Conservation (phyloP, 2,329 filamentous ascomycete species). For the Fusarium robinianum region DNA sequence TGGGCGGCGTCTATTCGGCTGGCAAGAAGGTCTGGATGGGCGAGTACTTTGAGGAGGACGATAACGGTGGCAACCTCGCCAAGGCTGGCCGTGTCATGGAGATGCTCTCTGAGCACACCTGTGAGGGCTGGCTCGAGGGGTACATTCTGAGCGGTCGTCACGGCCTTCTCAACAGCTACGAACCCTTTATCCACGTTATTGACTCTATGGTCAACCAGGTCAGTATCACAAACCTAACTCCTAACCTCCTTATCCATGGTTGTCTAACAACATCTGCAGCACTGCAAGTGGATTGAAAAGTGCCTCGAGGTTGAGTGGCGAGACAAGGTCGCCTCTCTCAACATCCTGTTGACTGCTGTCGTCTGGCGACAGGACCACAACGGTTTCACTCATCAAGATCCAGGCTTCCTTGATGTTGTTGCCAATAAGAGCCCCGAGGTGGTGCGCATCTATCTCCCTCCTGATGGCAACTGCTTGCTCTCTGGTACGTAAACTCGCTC, state of each 20-base stretch:
- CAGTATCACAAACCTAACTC: constrained; percentile 16
- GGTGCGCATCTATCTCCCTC: constrained; percentile 79
- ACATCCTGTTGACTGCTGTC: constrained; percentile 77
- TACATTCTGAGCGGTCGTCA: constrained; percentile 77
- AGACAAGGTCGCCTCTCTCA: constrained; percentile 72
- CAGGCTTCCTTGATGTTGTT: constrained; percentile 78
- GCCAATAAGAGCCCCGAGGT: constrained; percentile 81
- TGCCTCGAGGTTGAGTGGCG: constrained; percentile 80
- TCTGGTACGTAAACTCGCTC: constrained; percentile 47
- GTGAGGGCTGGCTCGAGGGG: constrained; percentile 80
- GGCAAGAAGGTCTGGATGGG: constrained; percentile 82
- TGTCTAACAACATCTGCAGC: constrained; percentile 45
- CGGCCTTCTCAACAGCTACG: constrained; percentile 78
- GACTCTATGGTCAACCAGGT: constrained; percentile 83
- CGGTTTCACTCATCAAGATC: constrained; percentile 81
- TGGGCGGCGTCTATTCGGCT: constrained; percentile 70
- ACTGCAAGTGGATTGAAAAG: constrained; percentile 86
- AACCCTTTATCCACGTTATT: constrained; percentile 82
- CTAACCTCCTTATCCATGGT: background rate
- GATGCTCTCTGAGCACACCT: constrained; percentile 81
- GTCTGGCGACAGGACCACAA: constrained; percentile 86
- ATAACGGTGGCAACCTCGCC: constrained; percentile 73
- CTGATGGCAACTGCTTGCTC: constrained; percentile 77
- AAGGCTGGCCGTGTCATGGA: constrained; percentile 76
- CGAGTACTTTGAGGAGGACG: constrained; percentile 77